These are phyloP conservation scores for Fusarium zealandicum DNA, from an alignment of 2,329 filamentous ascomycete genomes.

Conservation along the genomic window DNA sequence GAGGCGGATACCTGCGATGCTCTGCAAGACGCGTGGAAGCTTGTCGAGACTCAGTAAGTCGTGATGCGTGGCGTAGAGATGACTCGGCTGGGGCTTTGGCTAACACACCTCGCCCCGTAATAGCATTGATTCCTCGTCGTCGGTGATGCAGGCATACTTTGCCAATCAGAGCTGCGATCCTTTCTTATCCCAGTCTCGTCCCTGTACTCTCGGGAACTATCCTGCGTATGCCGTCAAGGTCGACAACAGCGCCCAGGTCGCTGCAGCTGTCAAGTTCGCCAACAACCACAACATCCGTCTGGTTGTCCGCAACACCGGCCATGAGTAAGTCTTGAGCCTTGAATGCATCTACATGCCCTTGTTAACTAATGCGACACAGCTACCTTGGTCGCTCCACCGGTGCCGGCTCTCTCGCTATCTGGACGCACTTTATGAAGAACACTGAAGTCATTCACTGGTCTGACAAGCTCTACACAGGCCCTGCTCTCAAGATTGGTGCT, in stretches of 20 bases:
- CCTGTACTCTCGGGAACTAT: conserved; percentile 56
- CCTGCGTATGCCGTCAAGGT: conserved; percentile 51
- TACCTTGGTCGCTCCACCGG: conserved; percentile 65
- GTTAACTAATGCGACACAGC: neutral
- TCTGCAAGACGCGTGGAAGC: conserved; percentile 53
- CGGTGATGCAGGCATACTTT: conserved; percentile 48
- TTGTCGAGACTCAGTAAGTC: conserved; percentile 54
- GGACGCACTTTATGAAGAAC: conserved; percentile 53
- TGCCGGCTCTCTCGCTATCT: conserved; percentile 49
- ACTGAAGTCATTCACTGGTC: conserved; percentile 51
- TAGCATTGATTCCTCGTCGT: conserved; percentile 37
- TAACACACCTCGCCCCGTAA: too few species aligned
- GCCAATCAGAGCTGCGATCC: conserved; percentile 52
- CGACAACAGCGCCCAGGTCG: conserved; percentile 43
- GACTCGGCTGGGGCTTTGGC: neutral
- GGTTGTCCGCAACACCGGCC: conserved; percentile 61
- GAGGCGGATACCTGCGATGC: conserved; percentile 53
- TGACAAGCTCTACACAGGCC: conserved; percentile 55
- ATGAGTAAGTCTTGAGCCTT: conserved; percentile 51
- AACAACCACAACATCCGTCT: conserved; percentile 54
- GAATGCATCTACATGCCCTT: neutral
- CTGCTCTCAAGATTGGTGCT: conserved; percentile 61
- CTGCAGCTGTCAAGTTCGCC: conserved; percentile 44
- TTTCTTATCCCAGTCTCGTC: conserved; percentile 42
- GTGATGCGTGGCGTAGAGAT: too few species aligned